Percentiles rank a stretch among this genome's conserved stretches.
These are phyloP conservation scores for Yamadazyma epiphylla DNA, from an alignment of 1,139 yeast species.

Conservation along the genomic window DNA sequence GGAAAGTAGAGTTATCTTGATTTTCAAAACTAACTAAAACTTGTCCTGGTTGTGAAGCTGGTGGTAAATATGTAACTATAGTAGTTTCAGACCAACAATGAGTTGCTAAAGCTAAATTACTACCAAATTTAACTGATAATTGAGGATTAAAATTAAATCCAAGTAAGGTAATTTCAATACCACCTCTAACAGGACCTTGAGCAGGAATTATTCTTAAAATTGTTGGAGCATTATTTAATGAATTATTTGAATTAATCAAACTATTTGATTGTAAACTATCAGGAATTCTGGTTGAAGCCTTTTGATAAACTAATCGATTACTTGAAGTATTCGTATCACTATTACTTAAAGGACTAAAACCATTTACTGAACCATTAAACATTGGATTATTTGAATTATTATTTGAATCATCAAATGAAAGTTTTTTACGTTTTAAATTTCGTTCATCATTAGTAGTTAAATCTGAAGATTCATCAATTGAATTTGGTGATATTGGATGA, in stretches of 20 bases:
- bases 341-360: conserved; percentile 43
- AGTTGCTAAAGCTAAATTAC: conserved; percentile 76
- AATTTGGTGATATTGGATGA: conserved; percentile 55
- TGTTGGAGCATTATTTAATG: conserved; percentile 37
- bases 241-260: conserved; percentile 10
- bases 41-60: conserved; percentile 84
- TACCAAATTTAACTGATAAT: conserved; percentile 79
- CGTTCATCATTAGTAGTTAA: conserved; percentile 44
- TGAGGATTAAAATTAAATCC: conserved; percentile 88
- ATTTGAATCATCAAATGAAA: conserved; percentile 42
- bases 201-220: conserved; percentile 89
- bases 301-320: conserved; percentile 9
- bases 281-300: conserved; percentile 13
- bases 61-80: conserved; percentile 89
- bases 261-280: conserved; percentile 6
- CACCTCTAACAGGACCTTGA: conserved; percentile 93
- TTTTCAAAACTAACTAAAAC: conserved; percentile 81
- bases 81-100: conserved; percentile 97
- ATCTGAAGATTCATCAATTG: conserved; percentile 68
- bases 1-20: conserved; percentile 29
- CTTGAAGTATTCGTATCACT: conserved; percentile 36
- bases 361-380: conserved; percentile 41
- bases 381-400: conserved; percentile 38
- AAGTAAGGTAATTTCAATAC: conserved; percentile 85
- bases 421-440: conserved; percentile 38